A percentile compares a stretch with the other conserved stretches of the same genome.
phyloP scores from a whole-genome alignment of 768 basidiomycete species.

The Dacryopinax primogenitus region DNA sequence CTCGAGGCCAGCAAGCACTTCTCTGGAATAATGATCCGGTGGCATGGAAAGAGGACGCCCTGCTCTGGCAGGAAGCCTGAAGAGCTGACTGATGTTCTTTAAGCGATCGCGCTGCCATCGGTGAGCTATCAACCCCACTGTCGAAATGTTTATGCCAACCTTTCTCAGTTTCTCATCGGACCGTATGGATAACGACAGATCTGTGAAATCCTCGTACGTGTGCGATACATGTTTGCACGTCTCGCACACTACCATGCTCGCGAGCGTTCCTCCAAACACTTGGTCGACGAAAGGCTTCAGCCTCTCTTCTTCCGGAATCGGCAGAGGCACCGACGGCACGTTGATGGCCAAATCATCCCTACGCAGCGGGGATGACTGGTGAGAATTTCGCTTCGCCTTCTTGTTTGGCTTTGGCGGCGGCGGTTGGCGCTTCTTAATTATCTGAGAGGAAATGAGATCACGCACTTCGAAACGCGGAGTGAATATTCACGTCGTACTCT shows the following conservation, averaged over 20 bases:
- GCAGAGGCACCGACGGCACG: neutral
- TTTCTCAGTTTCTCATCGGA: constrained; percentile 66
- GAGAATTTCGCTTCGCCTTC: constrained; percentile 14
- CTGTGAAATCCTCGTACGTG: constrained; percentile 87
- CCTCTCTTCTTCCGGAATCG: constrained; percentile 34
- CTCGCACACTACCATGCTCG: constrained; percentile 87
- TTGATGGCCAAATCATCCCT: neutral
- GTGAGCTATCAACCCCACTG: neutral
- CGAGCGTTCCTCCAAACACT: constrained; percentile 78
- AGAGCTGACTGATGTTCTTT: constrained; percentile 7
- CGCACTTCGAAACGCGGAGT: constrained; percentile 1
- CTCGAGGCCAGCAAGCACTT: neutral
- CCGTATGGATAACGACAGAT: constrained; percentile 81
- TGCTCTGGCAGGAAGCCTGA: neutral
- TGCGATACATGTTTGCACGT: constrained; percentile 87
- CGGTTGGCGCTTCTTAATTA: constrained; percentile 63
- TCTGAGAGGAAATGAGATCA: constrained; percentile 31
- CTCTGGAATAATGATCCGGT: neutral
- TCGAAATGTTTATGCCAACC: constrained; percentile 18
- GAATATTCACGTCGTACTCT: constrained; percentile 60
- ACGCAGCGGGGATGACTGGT: neutral
- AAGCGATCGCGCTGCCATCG: neutral
- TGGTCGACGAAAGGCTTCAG: constrained; percentile 71
- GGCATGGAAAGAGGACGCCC: neutral
- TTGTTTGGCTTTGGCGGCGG: constrained; percentile 35